phyloP scores from a whole-genome alignment of 148 eudicot species.

The Nepenthes gracilis region DNA sequence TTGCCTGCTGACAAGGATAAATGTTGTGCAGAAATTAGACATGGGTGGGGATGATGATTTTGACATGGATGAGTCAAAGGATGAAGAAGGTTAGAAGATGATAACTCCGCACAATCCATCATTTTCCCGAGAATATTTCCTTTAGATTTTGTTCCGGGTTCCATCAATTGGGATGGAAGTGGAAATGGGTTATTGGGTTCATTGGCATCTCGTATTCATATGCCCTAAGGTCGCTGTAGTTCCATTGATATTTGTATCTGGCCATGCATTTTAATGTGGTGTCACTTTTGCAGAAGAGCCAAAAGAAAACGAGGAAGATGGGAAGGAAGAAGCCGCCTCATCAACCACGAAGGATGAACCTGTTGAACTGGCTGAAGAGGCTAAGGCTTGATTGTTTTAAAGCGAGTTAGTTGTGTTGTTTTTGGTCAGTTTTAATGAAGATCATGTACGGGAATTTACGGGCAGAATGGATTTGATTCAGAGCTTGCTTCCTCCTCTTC shows the following conservation, averaged over 20 bases:
- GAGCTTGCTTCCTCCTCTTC: too few relatives aligned
- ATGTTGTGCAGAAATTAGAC: slow-evolving; percentile 41
- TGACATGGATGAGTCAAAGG: slow-evolving; percentile 27
- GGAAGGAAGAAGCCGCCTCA: slow-evolving; percentile 6
- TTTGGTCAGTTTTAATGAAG: neutral
- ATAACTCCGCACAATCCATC: neutral
- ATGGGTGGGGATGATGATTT: slow-evolving; percentile 51
- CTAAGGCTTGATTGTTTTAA: slow-evolving; percentile 17
- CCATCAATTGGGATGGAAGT: neutral
- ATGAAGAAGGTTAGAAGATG: slow-evolving; percentile 29
- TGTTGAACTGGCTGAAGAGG: slow-evolving; percentile 17
- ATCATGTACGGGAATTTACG: too few relatives aligned
- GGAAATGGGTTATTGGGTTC: neutral
- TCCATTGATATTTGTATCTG: neutral
- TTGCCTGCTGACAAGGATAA: neutral
- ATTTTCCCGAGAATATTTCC: neutral
- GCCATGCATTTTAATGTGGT: neutral
- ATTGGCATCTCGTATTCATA: neutral
- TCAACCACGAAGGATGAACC: slow-evolving; percentile 9
- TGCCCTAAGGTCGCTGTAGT: neutral
- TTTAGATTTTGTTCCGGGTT: neutral
- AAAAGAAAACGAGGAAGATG: slow-evolving; percentile 10
- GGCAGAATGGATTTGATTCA: too few relatives aligned
- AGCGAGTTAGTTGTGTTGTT: neutral
- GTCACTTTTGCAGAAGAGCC: slow-evolving; percentile 8